Evolutionary conservation across 345 rosid genomes (phyloP), one percentile per base, ranked within the genome.

Genomic region (Geranium rotundifolium): DNA sequence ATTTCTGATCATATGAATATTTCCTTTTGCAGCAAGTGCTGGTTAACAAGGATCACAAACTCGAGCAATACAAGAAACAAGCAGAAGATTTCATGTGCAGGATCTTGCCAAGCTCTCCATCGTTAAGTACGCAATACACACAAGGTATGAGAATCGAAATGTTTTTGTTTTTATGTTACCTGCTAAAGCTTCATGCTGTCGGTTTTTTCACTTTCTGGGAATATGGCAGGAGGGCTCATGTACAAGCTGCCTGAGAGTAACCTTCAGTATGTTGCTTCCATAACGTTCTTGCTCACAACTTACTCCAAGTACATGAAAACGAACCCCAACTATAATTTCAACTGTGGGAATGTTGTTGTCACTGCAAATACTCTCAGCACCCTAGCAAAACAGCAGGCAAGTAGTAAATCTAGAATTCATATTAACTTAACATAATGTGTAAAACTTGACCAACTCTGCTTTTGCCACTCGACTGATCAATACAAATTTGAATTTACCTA

Each of bases 71-170:
- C 75, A 80, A 77, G 69, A 83, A 74, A 69, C 71, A 84, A 75
- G 84, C 98, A 12, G 95, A 91, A 69, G 80, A 72, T 58, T 91
- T 91, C 85, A 84, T 91, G 80, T 91, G 98, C 79, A 64, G 73
- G 68, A 91, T 84, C 63, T 75, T 91, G n/a, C 98, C 92, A 50
- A 66, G 81, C 54, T 85, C 98, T 59, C 96, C 98, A 3, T 87
- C 71, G 1, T 74, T 85, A 19, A 82, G 83, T 2, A 89, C 96
- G 13, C 85, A 85, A 62, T 91, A 91, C 71, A 89, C 96, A 54
- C 96, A 85, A 76, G 98, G 98, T 87, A 57, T 57, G 1, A 12
- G 31, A 19, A 18, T 14, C 10, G n/a, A 1, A 57, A 8, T 23
- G 2, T 2, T 46, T 46, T 2, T 41, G 1, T 6, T 46, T 46